Base-by-base conservation (phyloP, 2,329 filamentous ascomycete species). In the Ampelomyces quisqualis region DNA sequence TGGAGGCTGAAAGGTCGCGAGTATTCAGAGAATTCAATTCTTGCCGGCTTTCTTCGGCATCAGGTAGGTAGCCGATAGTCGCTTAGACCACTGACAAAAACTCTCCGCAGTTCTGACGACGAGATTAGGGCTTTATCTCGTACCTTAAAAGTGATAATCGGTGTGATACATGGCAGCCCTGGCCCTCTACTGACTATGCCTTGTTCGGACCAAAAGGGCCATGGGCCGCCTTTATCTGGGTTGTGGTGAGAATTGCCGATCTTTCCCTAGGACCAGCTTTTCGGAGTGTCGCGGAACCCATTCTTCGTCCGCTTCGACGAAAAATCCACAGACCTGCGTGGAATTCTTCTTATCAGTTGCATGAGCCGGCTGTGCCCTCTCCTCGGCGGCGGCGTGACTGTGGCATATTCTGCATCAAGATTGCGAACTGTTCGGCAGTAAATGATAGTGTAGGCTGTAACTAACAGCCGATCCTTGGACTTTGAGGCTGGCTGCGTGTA, bases 361-460 rank as follows among this genome's bases (percentile, higher is more conserved):
- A 38, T 39, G 37, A 26, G 17, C 45, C 31, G 41, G 21, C 14
- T 34, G n/a, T 42, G 24, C 19, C 19, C 28, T 29, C 32, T 28
- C 17, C 21, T 23, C 10, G 32, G 28, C 28, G 31, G 34, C 32
- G 45, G 38, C 38, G 43, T 48, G 31, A 40, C 38, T 32, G 43
- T 34, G 39, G 7, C 29, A 9, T 33, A 40, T 29, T 30, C 28
- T 18, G 10, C 29, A 15, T 21, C 7, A 18, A 27, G 10, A 22
- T 35, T 22, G 13, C 6, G 19, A 9, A 15, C 11, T 15, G 23
- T 14, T 6, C 34, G 37, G 18, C 36, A 21, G 43, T 33, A 24
- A 7, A 40, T 30, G 54, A 57, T 55, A 58, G 45, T 39, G 18
- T 22, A 7, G 11, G n/a, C n/a, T 32, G 37, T 57, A 49, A 53